Evolutionary conservation across 2,329 filamentous ascomycete species (phyloP), one percentile per base, ranked within the genome.

Genomic region (Colletotrichum spaethianum): DNA sequence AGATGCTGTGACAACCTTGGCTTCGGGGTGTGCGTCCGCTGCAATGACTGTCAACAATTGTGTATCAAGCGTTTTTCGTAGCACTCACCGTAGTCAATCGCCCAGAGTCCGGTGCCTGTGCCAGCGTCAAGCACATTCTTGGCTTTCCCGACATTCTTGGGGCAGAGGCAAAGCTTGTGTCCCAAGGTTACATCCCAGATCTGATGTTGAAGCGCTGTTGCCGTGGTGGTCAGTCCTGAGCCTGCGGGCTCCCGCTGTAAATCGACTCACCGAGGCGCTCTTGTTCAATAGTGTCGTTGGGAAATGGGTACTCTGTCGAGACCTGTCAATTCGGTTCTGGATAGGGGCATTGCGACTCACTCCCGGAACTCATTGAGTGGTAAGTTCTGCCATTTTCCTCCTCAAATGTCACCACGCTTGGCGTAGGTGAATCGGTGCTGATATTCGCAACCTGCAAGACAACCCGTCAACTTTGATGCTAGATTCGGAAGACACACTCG

Each of bases 181-280:
- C 77, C 76, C 14, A 81, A 75, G 0, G 81, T 83, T 16, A 83
- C 71, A 0, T 70, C 52, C 57, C 80, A 81, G 0, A 83, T 70
- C 40, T 82, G 79, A 59, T 83, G 81, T 73, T 83, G 82, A 0
- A 84, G 70, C 63, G 83, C 81, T 78, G 74, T 20, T 33, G 18
- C 4, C 4, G 23, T 52, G 48, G 18, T 20, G 28, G 26, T 59
- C 55, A 71, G 28, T 9, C 1, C 20, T 20, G 4, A 4, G 18
- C 1, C 16, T 31, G 20, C 8, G n/a, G 18, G 18, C 20, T 26
- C 56, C 16, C 57, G 71, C 11, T 7, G 52, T 14, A 3, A 42
- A 0, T 20, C 4, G 18, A 53, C 69, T n/a, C n/a, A 74, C 70
- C 70, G 3, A 81, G 60, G 20, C 78, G 78, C 16, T 80, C 79